Evolutionary conservation across 495 filamentous ascomycete species (phyloP).

Genomic region (Rhypophila decipiens): DNA sequence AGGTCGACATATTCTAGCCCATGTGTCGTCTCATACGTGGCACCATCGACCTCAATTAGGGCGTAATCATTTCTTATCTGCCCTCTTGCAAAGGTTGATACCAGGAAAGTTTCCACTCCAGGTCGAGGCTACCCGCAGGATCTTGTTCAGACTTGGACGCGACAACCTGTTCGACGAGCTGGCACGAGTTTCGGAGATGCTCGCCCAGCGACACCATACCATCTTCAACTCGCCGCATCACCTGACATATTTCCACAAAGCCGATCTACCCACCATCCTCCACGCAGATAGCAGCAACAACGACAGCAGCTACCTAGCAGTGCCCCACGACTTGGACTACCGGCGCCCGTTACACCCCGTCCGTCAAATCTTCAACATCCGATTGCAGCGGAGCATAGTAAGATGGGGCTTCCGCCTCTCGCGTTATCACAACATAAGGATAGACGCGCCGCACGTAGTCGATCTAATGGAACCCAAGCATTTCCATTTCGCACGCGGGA

Average conservation of each 20-base stretch:
- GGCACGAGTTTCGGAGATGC: constrained; percentile 18
- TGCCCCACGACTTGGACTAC: constrained; percentile 2
- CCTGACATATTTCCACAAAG: constrained; percentile 21
- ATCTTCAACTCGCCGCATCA: constrained; percentile 5
- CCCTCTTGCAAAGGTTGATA: constrained; percentile 7
- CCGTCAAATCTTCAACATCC: constrained; percentile 22
- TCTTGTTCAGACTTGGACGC: constrained; percentile 26
- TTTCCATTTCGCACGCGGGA: constrained; percentile 15
- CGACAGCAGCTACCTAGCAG: background rate
- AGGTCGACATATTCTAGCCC: constrained; percentile 9
- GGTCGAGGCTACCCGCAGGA: constrained; percentile 13
- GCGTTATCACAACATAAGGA: background rate
- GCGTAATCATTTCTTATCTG: constrained; percentile 8
- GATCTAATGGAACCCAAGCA: constrained; percentile 2
- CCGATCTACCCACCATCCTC: constrained; percentile 25
- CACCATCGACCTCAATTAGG: background rate
- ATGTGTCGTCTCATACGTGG: background rate
- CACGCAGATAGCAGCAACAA: background rate
- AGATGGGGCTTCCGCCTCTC: constrained; percentile 18
- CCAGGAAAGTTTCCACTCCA: constrained; percentile 9
- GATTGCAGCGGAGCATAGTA: constrained; percentile 20
- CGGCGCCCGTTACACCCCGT: constrained; percentile 21
- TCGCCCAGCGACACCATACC: constrained; percentile 17
- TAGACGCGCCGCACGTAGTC: background rate
- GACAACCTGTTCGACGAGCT: constrained; percentile 23